Evolutionary conservation across 768 basidiomycete genomes (phyloP).

Genomic region (Leccinellum rugosiceps): DNA sequence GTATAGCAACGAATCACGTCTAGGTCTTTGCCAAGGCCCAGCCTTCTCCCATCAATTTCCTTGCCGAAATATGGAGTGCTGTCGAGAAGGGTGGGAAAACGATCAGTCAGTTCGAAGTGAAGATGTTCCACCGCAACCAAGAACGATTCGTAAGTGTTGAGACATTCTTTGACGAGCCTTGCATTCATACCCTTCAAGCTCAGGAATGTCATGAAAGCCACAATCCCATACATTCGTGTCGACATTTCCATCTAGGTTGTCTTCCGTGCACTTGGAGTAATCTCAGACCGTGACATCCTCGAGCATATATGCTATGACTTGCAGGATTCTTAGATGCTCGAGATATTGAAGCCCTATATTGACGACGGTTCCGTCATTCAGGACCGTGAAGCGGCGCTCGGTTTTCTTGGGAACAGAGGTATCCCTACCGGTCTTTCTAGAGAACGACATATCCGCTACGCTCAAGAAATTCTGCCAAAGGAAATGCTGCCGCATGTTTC

Average conservation of each 20-base stretch:
- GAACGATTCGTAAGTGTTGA: constrained; percentile 71
- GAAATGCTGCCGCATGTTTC: constrained; percentile 98
- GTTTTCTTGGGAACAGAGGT: constrained; percentile 98
- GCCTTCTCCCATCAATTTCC: constrained; percentile 91
- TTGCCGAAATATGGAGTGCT: constrained; percentile 95
- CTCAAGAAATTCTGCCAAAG: constrained; percentile 96
- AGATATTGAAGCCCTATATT: constrained; percentile 97
- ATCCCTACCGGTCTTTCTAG: constrained; percentile 89
- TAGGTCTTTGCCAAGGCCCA: constrained; percentile 99
- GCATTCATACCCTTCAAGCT: constrained; percentile 40
- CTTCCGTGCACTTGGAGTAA: constrained; percentile 95
- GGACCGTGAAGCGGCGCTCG: constrained; percentile 93
- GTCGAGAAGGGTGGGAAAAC: constrained; percentile 99
- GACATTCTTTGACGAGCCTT: background rate
- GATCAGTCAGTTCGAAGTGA: constrained; percentile 95
- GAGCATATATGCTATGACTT: constrained; percentile 98
- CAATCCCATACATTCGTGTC: constrained; percentile 96
- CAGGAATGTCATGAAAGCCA: constrained; percentile 93
- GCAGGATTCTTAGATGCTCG: constrained; percentile 93
- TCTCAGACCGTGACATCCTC: constrained; percentile 95
- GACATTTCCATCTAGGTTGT: constrained; percentile 99
- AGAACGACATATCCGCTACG: constrained; percentile 92
- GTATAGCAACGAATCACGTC: constrained; percentile 99
- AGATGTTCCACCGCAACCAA: constrained; percentile 90
- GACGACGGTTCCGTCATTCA: constrained; percentile 99